Evolutionary conservation across 371 early-diverging fungal species (phyloP).

Genomic region (Rhizopus microsporus): DNA sequence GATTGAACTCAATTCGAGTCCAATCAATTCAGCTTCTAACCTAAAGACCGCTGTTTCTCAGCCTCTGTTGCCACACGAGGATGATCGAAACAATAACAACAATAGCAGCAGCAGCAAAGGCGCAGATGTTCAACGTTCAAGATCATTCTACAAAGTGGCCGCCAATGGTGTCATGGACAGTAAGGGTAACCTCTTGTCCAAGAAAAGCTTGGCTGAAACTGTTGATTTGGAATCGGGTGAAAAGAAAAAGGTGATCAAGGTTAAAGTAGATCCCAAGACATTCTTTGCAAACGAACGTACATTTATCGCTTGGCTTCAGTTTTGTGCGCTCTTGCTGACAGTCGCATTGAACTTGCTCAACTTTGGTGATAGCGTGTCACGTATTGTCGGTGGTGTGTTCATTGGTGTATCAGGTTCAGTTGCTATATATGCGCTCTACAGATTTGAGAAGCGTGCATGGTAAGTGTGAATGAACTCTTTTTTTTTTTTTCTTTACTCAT

Average conservation of each 20-base stretch:
- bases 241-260: conserved; percentile 28
- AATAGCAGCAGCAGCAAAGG: no score
- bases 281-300: conserved; percentile 99
- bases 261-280: conserved; percentile 98
- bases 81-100: conserved; percentile 11
- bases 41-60: not conserved
- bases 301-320: conserved; percentile 92
- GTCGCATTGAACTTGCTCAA: conserved; percentile 85
- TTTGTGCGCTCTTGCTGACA: conserved; percentile 76
- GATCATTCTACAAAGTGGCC: not conserved
- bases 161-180: not conserved
- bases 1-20: conserved; percentile 14
- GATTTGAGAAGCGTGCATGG: conserved; percentile 89
- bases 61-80: conserved; percentile 7
- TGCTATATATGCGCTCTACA: conserved; percentile 85
- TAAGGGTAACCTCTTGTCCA: conserved; percentile 3
- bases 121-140: not conserved
- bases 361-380: conserved; percentile 78
- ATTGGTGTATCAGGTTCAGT: conserved; percentile 76
- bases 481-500: conserved; percentile 19
- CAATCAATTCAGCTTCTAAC: not conserved
- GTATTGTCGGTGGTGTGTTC: conserved; percentile 76
- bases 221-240: conserved; percentile 17
- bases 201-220: conserved; percentile 11
- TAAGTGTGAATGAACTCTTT: conserved; percentile 22